These are phyloP conservation scores for Pyrus betulifolia DNA, from an alignment of 306 rosid genomes.

Conservation along the genomic window DNA sequence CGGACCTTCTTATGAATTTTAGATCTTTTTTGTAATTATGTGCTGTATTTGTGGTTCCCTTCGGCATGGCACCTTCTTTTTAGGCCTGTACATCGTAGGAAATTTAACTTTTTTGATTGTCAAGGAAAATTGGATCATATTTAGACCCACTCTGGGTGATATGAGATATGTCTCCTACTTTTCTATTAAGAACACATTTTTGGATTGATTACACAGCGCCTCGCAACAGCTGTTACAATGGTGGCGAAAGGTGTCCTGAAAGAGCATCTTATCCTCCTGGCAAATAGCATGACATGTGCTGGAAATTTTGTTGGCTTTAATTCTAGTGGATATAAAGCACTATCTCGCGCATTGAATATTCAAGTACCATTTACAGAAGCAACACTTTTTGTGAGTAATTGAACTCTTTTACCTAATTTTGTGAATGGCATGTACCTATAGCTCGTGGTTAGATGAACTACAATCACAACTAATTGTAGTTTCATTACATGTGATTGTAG, in stretches of 20 bases:
- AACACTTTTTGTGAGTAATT: slow-evolving; percentile 66
- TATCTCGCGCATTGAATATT: slow-evolving; percentile 56
- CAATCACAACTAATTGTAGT: slow-evolving; percentile 5
- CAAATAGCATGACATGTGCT: slow-evolving; percentile 85
- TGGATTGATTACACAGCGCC: slow-evolving; percentile 53
- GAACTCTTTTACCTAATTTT: slow-evolving; percentile 1
- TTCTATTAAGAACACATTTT: not conserved
- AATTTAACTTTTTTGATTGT: not conserved
- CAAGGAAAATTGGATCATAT: not conserved
- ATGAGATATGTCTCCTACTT: not conserved
- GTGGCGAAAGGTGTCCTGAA: slow-evolving; percentile 93
- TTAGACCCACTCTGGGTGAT: not conserved
- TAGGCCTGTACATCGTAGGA: not conserved
- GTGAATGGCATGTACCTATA: not conserved
- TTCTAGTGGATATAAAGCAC: slow-evolving; percentile 79
- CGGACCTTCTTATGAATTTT: not conserved
- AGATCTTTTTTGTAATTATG: not conserved
- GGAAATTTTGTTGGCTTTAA: slow-evolving; percentile 88
- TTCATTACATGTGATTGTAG: slow-evolving; percentile 32
- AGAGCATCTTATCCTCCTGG: slow-evolving; percentile 87
- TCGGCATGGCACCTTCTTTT: not conserved
- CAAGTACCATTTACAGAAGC: slow-evolving; percentile 97
- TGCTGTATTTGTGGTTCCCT: not conserved
- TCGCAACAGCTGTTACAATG: slow-evolving; percentile 65
- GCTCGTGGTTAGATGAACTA: slow-evolving; percentile 1